These are phyloP conservation scores for Linnemannia elongata DNA, from an alignment of 192 early-diverging fungal genomes.

Conservation along the genomic window DNA sequence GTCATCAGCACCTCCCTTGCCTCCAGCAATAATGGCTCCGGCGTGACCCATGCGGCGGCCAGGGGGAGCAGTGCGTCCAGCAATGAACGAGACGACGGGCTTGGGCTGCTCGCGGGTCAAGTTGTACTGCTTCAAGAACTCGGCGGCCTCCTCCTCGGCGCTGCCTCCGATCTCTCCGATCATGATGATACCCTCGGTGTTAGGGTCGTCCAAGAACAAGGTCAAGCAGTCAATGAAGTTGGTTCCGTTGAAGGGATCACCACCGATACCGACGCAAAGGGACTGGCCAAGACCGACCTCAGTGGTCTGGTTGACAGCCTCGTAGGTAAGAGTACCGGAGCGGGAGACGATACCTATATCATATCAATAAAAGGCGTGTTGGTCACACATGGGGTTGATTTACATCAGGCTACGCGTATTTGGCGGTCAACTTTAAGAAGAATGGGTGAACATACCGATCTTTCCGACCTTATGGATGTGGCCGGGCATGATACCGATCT, in stretches of 20 bases:
- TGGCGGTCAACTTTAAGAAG: not conserved
- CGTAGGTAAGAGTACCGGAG: conserved; percentile 99
- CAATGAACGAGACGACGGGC: conserved; percentile 99
- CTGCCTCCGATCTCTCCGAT: conserved; percentile 99
- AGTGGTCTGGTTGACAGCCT: conserved; percentile 99
- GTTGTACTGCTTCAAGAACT: conserved; percentile 97
- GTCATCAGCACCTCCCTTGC: conserved; percentile 98
- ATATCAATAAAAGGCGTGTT: not conserved
- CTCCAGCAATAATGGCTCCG: conserved; percentile 99
- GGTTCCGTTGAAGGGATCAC: conserved; percentile 99
- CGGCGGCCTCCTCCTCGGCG: conserved; percentile 98
- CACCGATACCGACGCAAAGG: conserved; percentile 97
- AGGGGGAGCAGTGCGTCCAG: conserved; percentile 98
- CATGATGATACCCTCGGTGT: conserved; percentile 98
- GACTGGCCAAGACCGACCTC: conserved; percentile 96
- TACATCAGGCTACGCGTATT: not conserved
- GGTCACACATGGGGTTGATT: not conserved
- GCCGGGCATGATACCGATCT: conserved; percentile 99
- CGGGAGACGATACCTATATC: conserved; percentile 94
- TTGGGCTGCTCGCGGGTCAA: conserved; percentile 88
- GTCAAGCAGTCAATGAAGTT: conserved; percentile 98
- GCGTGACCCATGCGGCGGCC: conserved; percentile 99
- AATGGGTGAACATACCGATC: conserved; percentile 71
- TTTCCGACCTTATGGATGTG: conserved; percentile 97
- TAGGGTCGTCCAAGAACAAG: conserved; percentile 94